Evolutionary conservation across 1,284 basidiomycete genomes (phyloP), one percentile per base, ranked within the genome.

Genomic region (Taiwanofungus camphoratus): DNA sequence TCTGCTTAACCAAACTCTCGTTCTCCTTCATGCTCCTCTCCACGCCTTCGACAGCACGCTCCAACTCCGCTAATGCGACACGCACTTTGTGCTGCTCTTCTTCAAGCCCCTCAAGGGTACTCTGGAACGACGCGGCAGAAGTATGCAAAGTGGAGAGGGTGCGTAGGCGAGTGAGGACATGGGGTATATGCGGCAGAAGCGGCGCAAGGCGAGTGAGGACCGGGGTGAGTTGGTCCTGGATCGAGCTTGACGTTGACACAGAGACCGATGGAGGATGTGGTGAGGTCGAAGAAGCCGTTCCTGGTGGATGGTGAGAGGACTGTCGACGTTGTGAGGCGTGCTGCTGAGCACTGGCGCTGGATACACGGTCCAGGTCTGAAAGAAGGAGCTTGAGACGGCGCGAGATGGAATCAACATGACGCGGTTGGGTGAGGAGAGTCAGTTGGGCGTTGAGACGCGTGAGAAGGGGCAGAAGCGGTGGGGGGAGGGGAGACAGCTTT

Each of bases 391-490:
- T 99, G 52, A 98, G 80, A 6, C 95, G 83, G 13, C 94, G 80
- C 1, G 92, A 92, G 51, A 98, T 89, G n/a, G 92, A 87, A 63
- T 99, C 95, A 29, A 99, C 84, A 61, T 99, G 94, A 5, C 93
- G 82, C 0, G 96, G 95, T 68, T 98, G 93, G 0, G 93, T 91
- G 39, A 99, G 79, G 12, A 98, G 73, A 2, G 83, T 81, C 22
- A 98, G 71, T 63, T 93, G 89, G 21, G 83, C 81, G 58, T 91
- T 92, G 29, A 97, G 77, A 22, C 90, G 82, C 13, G 77, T 77
- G 32, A 98, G 71, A 33, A 92, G 79, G 0, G 88, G 82, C 1
- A 96, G 68, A 12, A 98, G 70, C 0, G 95, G 92, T 1, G 85
- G 73, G 0, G 89, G 83, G 9, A 92, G 69, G 3, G 80, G 80